phyloP scores from a whole-genome alignment of 2,329 filamentous ascomycete species.

The Colletotrichum scovillei region DNA sequence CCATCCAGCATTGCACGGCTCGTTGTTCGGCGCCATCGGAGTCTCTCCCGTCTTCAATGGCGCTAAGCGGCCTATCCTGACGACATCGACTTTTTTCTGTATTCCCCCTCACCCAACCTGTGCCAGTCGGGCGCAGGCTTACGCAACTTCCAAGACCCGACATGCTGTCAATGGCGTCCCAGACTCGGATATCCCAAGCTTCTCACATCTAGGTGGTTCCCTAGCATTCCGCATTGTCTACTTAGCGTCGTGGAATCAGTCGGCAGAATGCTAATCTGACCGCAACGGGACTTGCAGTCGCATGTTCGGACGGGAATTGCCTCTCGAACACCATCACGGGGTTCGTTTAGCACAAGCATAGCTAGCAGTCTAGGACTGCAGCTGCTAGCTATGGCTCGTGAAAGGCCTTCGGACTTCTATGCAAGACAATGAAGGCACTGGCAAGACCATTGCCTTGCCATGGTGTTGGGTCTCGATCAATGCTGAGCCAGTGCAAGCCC shows the following conservation, averaged over 20 bases:
- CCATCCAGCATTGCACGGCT: background rate
- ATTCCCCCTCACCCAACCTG: background rate
- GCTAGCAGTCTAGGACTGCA: background rate
- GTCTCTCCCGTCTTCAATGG: slow-evolving; percentile 24
- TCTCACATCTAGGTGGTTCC: background rate
- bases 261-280: slow-evolving; percentile 10
- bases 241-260: background rate
- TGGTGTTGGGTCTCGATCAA: background rate
- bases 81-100: slow-evolving; percentile 35
- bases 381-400: background rate
- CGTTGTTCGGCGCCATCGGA: slow-evolving; percentile 15
- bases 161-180: slow-evolving; percentile 17
- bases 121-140: slow-evolving; percentile 15
- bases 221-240: slow-evolving; percentile 5
- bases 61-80: slow-evolving; percentile 33
- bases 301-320: background rate
- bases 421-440: background rate
- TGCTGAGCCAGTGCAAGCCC: background rate
- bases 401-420: background rate
- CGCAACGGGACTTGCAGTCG: slow-evolving; percentile 2
- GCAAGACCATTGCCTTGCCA: too few relatives aligned
- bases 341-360: background rate
- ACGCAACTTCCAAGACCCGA: slow-evolving; percentile 34
- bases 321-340: background rate
- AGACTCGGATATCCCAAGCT: background rate